A percentile compares a stretch with the other conserved stretches of the same genome.
These are phyloP conservation scores for Fraxinus pennsylvanica DNA, from an alignment of 257 asterid species.

Conservation along the genomic window DNA sequence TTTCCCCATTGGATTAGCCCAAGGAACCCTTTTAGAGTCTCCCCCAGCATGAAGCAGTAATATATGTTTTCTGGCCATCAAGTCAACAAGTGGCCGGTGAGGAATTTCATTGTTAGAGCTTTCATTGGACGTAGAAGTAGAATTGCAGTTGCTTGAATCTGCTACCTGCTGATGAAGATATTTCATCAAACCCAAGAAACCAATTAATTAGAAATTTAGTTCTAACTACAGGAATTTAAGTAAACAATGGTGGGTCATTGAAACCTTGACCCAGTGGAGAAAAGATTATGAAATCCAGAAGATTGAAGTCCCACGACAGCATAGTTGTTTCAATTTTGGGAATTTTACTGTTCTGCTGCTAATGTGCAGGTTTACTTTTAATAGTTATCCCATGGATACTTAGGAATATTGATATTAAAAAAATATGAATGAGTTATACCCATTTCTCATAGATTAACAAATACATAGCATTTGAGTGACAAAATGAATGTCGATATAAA, in stretches of 20 bases:
- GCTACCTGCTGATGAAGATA: constrained; percentile 49
- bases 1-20: constrained; percentile 99
- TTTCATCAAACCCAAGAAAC: constrained; percentile 25
- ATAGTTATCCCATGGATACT: too few relatives aligned
- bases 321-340: too few relatives aligned
- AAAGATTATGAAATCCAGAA: too few relatives aligned
- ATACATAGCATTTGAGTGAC: too few relatives aligned
- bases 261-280: too few relatives aligned
- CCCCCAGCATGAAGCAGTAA: constrained; percentile 98
- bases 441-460: too few relatives aligned
- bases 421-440: too few relatives aligned
- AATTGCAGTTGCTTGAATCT: constrained; percentile 36
- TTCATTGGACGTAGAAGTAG: constrained; percentile 36
- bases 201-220: constrained; percentile 1
- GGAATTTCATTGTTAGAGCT: constrained; percentile 40
- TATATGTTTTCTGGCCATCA: constrained; percentile 70
- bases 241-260: background rate
- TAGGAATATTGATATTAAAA: too few relatives aligned
- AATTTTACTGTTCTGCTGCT: too few relatives aligned
- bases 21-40: constrained; percentile 98
- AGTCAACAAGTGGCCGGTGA: constrained; percentile 50
- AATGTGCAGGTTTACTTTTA: too few relatives aligned
- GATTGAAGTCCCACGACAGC: too few relatives aligned
- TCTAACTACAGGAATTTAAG: background rate
- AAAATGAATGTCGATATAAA: too few relatives aligned